A percentile compares a stretch with the other conserved stretches of the same genome.
Evolutionary conservation across 768 basidiomycete species (phyloP).

Genomic region (Auriscalpium microsporum): DNA sequence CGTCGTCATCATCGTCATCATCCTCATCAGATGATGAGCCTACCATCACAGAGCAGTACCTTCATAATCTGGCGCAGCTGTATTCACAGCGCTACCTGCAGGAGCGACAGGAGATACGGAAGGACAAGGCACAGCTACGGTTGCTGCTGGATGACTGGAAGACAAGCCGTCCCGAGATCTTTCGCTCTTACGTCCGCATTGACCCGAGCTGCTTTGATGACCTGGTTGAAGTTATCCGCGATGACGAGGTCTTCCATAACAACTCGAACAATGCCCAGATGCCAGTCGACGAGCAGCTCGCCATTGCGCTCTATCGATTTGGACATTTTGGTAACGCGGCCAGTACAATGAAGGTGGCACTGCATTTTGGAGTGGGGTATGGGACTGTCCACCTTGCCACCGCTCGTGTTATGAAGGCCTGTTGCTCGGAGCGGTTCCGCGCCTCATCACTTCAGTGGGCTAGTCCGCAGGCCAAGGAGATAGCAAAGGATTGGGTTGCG

Average conservation of each 20-base stretch:
- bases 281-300: constrained; percentile 8
- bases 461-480: too few species aligned
- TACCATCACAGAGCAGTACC: neutral
- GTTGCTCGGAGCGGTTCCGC: too few species aligned
- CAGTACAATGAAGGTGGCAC: constrained; percentile 1
- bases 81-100: neutral
- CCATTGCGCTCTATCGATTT: constrained; percentile 12
- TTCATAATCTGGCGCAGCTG: neutral
- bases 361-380: constrained; percentile 7
- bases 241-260: constrained; percentile 11
- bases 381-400: constrained; percentile 10
- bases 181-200: too few species aligned
- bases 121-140: neutral
- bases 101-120: neutral
- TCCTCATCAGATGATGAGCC: too few species aligned
- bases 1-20: too few species aligned
- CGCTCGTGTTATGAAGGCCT: constrained; percentile 4
- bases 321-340: constrained; percentile 16
- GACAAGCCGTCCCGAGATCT: too few species aligned
- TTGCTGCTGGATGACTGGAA: neutral
- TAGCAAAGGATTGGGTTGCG: too few species aligned
- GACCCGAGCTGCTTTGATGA: neutral
- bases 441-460: too few species aligned
- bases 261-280: constrained; percentile 13
- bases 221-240: neutral